Evolutionary conservation across 1,284 basidiomycete species (phyloP).

Genomic region (Erythrobasidium hasegawianum): DNA sequence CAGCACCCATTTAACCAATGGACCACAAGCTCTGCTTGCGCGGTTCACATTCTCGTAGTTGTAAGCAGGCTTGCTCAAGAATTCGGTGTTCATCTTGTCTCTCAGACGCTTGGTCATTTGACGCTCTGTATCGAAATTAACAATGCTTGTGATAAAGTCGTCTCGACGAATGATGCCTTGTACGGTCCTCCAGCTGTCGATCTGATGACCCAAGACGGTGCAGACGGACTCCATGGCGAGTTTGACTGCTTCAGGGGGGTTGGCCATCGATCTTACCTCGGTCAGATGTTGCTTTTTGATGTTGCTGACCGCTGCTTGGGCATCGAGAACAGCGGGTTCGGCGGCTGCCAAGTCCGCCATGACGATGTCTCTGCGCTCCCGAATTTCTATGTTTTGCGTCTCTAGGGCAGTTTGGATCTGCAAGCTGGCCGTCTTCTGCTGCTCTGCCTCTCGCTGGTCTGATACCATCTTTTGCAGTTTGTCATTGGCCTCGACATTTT

Average conservation of each 20-base stretch:
- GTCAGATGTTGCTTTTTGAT: conserved; percentile 96
- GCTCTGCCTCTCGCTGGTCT: conserved; percentile 97
- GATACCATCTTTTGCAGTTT: conserved; percentile 97
- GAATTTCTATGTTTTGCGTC: conserved; percentile 84
- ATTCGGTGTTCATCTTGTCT: conserved; percentile 90
- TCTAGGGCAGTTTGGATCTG: conserved; percentile 90
- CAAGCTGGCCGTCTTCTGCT: conserved; percentile 94
- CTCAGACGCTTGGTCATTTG: conserved; percentile 87
- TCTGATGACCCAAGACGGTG: conserved; percentile 92
- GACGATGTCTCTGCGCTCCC: conserved; percentile 80
- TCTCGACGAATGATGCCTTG: conserved; percentile 95
- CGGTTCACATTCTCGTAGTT: conserved; percentile 95
- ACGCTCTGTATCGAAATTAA: conserved; percentile 89
- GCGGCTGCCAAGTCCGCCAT: conserved; percentile 95
- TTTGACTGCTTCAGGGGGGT: conserved; percentile 96
- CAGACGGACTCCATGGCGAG: conserved; percentile 99
- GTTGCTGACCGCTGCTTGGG: conserved; percentile 89
- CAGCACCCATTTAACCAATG: conserved; percentile 95
- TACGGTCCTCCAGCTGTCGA: conserved; percentile 94
- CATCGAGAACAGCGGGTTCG: conserved; percentile 93
- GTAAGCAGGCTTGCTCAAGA: conserved; percentile 82
- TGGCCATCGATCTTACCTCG: conserved; percentile 97
- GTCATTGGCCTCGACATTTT: conserved; percentile 91
- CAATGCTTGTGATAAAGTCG: conserved; percentile 94
- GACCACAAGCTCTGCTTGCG: conserved; percentile 95